A percentile compares a stretch with the other conserved stretches of the same genome.
phyloP scores from a whole-genome alignment of 139 green algal genomes.

The Penium margaritaceum region DNA sequence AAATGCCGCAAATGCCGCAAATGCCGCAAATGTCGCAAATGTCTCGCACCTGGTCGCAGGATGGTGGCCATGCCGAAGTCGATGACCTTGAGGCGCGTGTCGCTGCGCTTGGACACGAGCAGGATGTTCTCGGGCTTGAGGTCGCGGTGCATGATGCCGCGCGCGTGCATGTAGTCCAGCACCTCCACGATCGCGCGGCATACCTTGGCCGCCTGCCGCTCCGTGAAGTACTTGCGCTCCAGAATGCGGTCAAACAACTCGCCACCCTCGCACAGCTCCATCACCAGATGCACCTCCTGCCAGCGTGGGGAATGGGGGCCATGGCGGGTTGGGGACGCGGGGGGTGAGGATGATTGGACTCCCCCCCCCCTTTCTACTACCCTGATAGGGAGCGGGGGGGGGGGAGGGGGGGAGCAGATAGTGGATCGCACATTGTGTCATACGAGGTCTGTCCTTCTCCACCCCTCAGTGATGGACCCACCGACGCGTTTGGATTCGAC shows the following conservation, averaged over 20 bases:
- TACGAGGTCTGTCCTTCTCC: too few species aligned
- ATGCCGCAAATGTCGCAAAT: neutral
- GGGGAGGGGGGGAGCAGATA: too few species aligned
- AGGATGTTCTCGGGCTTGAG: conserved; percentile 6
- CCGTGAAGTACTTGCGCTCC: neutral
- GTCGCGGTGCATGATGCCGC: conserved; percentile 5
- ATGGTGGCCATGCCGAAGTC: neutral
- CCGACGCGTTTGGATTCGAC: too few species aligned
- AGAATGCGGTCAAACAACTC: neutral
- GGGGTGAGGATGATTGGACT: too few species aligned
- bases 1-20: too few species aligned
- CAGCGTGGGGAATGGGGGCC: too few species aligned
- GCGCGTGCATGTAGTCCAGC: neutral
- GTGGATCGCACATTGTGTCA: too few species aligned
- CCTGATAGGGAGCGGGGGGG: too few species aligned
- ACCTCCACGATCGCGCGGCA: neutral
- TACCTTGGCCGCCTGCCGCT: neutral
- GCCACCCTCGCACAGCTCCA: neutral
- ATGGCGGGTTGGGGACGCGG: too few species aligned
- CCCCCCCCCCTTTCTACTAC: too few species aligned
- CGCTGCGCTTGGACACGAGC: neutral
- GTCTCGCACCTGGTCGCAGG: neutral
- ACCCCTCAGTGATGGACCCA: too few species aligned
- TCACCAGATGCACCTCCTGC: conserved; percentile 1
- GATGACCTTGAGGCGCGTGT: neutral